Evolutionary conservation across 2,329 filamentous ascomycete genomes (phyloP), one percentile per base, ranked within the genome.

Genomic region (Pestalotiopsis sp.): DNA sequence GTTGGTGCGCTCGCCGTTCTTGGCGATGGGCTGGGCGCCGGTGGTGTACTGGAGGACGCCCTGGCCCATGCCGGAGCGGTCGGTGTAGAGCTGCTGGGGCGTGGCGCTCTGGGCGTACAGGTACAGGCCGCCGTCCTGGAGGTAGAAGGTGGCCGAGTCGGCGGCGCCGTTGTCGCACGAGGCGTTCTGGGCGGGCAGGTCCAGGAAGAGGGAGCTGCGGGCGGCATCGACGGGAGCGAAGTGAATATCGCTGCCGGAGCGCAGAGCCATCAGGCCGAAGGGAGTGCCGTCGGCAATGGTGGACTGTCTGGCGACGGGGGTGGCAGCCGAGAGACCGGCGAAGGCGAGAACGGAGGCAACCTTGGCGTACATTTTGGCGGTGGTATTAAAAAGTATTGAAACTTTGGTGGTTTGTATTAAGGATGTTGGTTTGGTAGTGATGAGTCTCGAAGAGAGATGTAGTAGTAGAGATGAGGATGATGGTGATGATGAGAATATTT

Each of bases 61-160:
- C 72, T 87, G 85, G 71, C 86, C 87, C 86, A 89, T 89, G 74
- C 86, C 87, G 60, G 85, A 88, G 59, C 85, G 84, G 76, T 90
- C 87, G 56, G 84, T 84, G 71, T 75, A 90, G 65, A 87, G 69
- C 73, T 84, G 78, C 80, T 90, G 88, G 2, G 79, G 78, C 41
- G 71, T 64, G 59, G 78, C 79, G 25, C 79, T 78, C 31, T 74
- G 71, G 41, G 81, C 82, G 78, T 84, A 88, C 40, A 91, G 83
- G 75, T 77, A 83, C 36, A 89, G 81, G 59, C 80, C 80, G 61
- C 79, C 80, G 60, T 85, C 79, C 36, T 45, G 56, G 61, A 89
- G 77, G 72, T 79, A 79, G 78, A 90, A 88, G 56, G 83, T 86
- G 64, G 87, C 88, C 45, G 74, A 77, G 70, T 83, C 78, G n/a